Percentiles rank a stretch among this genome's conserved stretches.
Evolutionary conservation across 371 early-diverging fungal genomes (phyloP).

Genomic region (Mucor lusitanicus): DNA sequence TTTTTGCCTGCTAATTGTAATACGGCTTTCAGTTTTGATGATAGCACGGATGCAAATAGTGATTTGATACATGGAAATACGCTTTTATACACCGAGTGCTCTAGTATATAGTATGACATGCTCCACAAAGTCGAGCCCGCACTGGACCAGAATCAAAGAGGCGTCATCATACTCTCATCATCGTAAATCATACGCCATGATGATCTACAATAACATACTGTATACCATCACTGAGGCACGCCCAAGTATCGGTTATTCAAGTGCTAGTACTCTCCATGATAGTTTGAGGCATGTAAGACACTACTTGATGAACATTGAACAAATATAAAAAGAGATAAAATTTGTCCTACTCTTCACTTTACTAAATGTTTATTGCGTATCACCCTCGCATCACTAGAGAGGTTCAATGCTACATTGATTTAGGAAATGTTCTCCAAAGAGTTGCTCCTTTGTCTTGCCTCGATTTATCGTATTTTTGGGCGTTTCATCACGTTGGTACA

Average conservation of each 20-base stretch:
- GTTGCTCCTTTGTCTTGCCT: not conserved
- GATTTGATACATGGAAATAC: too few relatives aligned
- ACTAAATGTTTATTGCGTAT: not conserved
- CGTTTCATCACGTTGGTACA: slow-evolving; percentile 22
- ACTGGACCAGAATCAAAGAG: too few relatives aligned
- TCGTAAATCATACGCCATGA: not conserved
- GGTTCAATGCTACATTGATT: not conserved
- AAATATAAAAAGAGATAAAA: not conserved
- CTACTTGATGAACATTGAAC: not conserved
- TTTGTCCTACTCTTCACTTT: not conserved
- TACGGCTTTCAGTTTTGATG: too few relatives aligned
- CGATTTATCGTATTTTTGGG: not conserved
- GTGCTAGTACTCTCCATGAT: too few relatives aligned
- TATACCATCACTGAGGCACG: too few relatives aligned
- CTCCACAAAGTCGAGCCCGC: not conserved
- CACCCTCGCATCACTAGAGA: not conserved
- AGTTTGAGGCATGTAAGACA: not conserved
- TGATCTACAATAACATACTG: not conserved
- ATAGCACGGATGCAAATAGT: too few relatives aligned
- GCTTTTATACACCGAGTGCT: too few relatives aligned
- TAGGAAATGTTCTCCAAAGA: not conserved
- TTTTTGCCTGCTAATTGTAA: too few relatives aligned
- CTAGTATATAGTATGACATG: not conserved
- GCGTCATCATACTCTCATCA: not conserved
- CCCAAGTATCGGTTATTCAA: too few relatives aligned